Base-by-base conservation (phyloP, 768 basidiomycete species). In the Lactarius sanguifluus region DNA sequence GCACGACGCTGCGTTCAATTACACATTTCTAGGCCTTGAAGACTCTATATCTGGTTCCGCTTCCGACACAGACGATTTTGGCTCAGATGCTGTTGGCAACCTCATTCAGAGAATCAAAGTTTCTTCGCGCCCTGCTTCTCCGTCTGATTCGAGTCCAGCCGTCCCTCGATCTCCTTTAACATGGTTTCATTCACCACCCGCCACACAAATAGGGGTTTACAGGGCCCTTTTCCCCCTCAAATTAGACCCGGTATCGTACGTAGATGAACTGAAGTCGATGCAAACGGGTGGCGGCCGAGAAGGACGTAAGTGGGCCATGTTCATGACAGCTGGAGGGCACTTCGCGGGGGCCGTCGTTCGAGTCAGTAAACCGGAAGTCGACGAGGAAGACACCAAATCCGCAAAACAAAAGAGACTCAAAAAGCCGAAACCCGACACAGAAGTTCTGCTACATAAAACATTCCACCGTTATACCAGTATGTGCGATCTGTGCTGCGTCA, bases 391-490 rank as follows among this genome's bases (percentile, higher is more conserved):
- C 23, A 52, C 70, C 9, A 69, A 60, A 47, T 65, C 32, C 72
- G 76, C 61, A 75, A 80, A 67, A 76, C 77, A 66, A 75, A 78
- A 72, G 71, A 80, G 75, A 64, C 73, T 75, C 18, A 88, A 85
- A 72, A 85, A 82, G 66, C 84, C 88, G 23, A 91, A 85, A 75
- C 82, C 89, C 3, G 92, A 94, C 62, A 86, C 85, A 0, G 94
- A 95, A 73, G 84, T 98, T 1, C 69, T 99, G 50, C 80, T 81
- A 69, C 93, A 95, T 73, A 99, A 98, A 77, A 98, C 97, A 2
- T 98, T 98, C 75, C 97, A 98, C 76, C 88, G 97, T 1, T 99
- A 99, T 76, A 99, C 97, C 0, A 98, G 96, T 97, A 70, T 71
- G 92, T 83, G 3, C 54, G 38, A 18, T 59, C 9, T 52, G 23